Conservation (phyloP, 1,284 basidiomycete species). For the Papiliotrema terrestris region DNA sequence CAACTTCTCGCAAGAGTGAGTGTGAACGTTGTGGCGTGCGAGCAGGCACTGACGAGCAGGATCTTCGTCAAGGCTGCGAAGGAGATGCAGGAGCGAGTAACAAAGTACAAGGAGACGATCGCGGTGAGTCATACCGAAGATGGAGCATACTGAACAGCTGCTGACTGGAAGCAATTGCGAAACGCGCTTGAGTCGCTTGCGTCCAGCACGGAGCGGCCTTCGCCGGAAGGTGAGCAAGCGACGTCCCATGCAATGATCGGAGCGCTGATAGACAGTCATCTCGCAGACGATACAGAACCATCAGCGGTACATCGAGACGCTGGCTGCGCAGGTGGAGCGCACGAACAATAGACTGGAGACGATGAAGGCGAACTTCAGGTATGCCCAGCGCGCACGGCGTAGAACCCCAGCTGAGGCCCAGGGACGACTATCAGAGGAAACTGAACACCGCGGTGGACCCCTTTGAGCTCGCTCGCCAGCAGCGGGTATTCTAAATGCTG, state of each 20-base stretch:
- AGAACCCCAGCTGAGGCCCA: conserved; percentile 6
- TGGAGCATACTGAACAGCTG: no score
- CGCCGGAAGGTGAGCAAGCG: conserved; percentile 29
- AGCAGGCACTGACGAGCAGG: conserved; percentile 8
- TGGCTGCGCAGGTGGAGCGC: conserved; percentile 39
- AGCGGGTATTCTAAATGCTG: no score
- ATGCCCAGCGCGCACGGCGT: conserved; percentile 6
- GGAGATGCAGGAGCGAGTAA: conserved; percentile 33
- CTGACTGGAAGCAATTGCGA: conserved; percentile 28
- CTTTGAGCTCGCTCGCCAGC: conserved; percentile 43
- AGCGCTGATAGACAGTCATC: conserved; percentile 20
- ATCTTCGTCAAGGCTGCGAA: conserved; percentile 34
- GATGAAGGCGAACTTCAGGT: conserved; percentile 30
- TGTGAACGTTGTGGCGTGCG: neutral
- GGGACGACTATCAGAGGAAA: conserved; percentile 35
- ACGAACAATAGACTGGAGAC: conserved; percentile 34
- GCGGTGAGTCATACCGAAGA: conserved; percentile 11
- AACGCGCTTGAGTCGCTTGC: conserved; percentile 33
- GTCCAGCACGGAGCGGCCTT: conserved; percentile 26
- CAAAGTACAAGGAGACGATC: conserved; percentile 39
- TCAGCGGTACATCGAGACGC: conserved; percentile 35
- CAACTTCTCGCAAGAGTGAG: conserved; percentile 42
- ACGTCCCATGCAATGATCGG: neutral
- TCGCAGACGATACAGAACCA: conserved; percentile 45
- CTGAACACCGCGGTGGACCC: conserved; percentile 42